Base-by-base conservation (phyloP, 2,329 filamentous ascomycete genomes). In the Drechslera avenae region DNA sequence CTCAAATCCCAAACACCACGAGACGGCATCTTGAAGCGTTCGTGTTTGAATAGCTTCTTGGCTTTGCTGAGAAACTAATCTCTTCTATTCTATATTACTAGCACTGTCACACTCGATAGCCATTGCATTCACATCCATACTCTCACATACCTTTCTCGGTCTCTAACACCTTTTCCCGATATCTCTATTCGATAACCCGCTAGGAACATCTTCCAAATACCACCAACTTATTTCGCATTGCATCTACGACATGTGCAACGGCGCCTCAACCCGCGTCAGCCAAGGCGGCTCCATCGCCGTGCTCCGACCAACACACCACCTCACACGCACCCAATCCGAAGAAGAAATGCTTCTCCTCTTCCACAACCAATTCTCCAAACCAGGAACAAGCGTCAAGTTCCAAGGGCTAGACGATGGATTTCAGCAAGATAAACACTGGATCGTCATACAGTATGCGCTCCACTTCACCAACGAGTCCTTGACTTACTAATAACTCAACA, bases 211-310 rank as follows among this genome's bases (percentile, higher is more conserved):
- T n/a, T n/a, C n/a, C n/a, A n/a, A n/a, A n/a, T n/a, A n/a, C n/a
- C n/a, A n/a, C n/a, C n/a, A 23, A 23, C 2, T 7, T 23, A 23
- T 8, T 23, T 21, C 7, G 19, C 4, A 21, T 7, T 21, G 4
- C 19, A 21, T 21, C 19, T 4, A 4, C 19, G 19, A 21, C 2
- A 71, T 72, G 68, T 72, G 68, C 35, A 66, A 66, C 60, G 69
- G 68, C 32, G 31, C 45, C 17, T 72, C 68, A 8, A 57, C 54
- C 6, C 63, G 68, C 34, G 41, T 57, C 6, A 68, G 64, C 31
- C 68, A 72, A 53, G 70, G 70, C n/a, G 70, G 70, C 26, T 68
- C 68, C 1, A 70, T 73, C n/a, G 70, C 70, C 12, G 63, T 72
- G 1, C 58, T 73, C 1, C 62, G 56, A 9, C 62, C 67, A 13